Evolutionary conservation across 2,329 filamentous ascomycete species (phyloP).

Genomic region (Phialophora chinensis): DNA sequence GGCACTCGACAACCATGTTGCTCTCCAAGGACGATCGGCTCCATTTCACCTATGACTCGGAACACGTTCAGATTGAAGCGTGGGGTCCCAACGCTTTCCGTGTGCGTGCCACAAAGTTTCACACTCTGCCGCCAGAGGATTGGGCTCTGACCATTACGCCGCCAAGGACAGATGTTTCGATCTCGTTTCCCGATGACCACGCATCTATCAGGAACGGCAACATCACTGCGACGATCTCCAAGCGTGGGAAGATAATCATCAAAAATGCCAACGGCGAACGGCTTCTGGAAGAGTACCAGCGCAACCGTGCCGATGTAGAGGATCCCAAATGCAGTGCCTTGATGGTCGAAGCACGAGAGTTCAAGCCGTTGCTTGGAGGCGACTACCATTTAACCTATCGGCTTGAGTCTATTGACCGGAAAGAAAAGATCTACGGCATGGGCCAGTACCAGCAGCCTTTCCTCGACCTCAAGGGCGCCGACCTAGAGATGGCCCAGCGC

Average conservation of each 20-base stretch:
- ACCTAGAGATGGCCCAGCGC: conserved; percentile 69
- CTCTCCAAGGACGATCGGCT: conserved; percentile 45
- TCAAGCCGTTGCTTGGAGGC: conserved; percentile 58
- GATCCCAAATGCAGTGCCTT: conserved; percentile 67
- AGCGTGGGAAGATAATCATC: conserved; percentile 59
- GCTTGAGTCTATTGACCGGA: conserved; percentile 60
- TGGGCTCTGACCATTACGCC: conserved; percentile 44
- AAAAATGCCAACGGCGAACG: conserved; percentile 50
- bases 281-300: conserved; percentile 61
- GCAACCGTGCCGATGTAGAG: conserved; percentile 56
- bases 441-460: conserved; percentile 71
- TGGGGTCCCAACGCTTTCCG: conserved; percentile 50
- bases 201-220: conserved; percentile 50
- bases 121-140: conserved; percentile 45
- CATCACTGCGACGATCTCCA: conserved; percentile 55
- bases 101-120: conserved; percentile 47
- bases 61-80: conserved; percentile 48
- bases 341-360: conserved; percentile 63
- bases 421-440: conserved; percentile 71
- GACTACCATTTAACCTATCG: conserved; percentile 64
- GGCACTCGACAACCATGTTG: conserved; percentile 26
- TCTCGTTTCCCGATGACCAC: conserved; percentile 22
- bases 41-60: conserved; percentile 48
- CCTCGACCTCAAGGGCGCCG: conserved; percentile 67
- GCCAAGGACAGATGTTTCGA: conserved; percentile 18